Conservation (phyloP, 192 early-diverging fungal genomes). For the Kickxella alabastrina region DNA sequence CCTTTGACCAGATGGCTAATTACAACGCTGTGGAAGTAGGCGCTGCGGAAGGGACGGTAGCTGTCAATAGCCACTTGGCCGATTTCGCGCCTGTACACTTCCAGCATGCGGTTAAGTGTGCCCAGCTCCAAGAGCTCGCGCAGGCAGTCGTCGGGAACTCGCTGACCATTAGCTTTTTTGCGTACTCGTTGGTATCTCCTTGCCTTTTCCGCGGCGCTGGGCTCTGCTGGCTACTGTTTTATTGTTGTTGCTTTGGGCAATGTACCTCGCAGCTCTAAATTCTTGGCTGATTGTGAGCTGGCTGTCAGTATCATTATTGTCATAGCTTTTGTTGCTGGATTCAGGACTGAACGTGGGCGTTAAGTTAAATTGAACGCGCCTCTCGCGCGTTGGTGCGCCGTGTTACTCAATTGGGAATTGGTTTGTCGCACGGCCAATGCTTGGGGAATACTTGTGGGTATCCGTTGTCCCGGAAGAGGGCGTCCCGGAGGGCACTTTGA, state of each 20-base stretch:
- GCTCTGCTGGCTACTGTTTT: no score
- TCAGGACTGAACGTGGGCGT: slow-evolving; percentile 2
- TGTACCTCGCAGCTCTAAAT: slow-evolving; percentile 7
- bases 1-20: slow-evolving; percentile 22
- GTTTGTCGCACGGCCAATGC: no score
- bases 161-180: slow-evolving; percentile 15
- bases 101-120: slow-evolving; percentile 23
- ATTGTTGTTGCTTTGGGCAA: slow-evolving; percentile 5
- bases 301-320: slow-evolving; percentile 4
- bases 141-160: slow-evolving; percentile 23
- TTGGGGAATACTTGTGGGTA: slow-evolving; percentile 3
- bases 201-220: background rate
- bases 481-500: slow-evolving; percentile 15
- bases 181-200: background rate
- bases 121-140: slow-evolving; percentile 31
- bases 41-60: slow-evolving; percentile 33
- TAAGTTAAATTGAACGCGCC: slow-evolving; percentile 28
- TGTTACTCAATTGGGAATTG: slow-evolving; percentile 11
- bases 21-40: slow-evolving; percentile 32
- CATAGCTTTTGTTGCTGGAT: background rate
- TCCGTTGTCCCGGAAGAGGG: slow-evolving; percentile 23
- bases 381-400: slow-evolving; percentile 1
- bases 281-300: slow-evolving; percentile 8
- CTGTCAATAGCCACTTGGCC: slow-evolving; percentile 30
- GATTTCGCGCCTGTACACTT: slow-evolving; percentile 15